A percentile compares a stretch with the other conserved stretches of the same genome.
Conservation (phyloP, 2,329 filamentous ascomycete genomes). For the Fusarium austroafricanum region DNA sequence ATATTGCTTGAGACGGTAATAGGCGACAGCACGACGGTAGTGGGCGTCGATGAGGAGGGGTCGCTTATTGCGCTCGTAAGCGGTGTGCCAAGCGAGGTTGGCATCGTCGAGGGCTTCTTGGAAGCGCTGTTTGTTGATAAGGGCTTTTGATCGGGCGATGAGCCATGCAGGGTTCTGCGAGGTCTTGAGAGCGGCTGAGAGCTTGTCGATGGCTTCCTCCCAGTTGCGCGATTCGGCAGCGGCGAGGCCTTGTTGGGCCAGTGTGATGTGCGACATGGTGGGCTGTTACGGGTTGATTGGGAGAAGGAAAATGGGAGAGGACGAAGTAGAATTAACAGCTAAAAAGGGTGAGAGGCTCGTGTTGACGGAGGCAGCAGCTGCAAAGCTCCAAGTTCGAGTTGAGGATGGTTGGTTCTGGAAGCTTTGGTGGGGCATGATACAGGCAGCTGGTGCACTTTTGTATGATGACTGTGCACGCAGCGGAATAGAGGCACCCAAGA, state of each 20-base stretch:
- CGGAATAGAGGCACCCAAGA: neutral
- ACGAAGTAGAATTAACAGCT: neutral
- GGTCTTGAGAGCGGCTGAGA: conserved; percentile 73
- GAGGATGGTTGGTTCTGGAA: conserved; percentile 48
- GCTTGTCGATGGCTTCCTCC: conserved; percentile 73
- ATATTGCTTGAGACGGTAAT: conserved; percentile 76
- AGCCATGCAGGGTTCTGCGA: conserved; percentile 81
- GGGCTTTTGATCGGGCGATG: conserved; percentile 82
- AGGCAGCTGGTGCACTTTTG: neutral
- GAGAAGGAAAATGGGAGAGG: no score
- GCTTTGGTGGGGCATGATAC: conserved; percentile 46
- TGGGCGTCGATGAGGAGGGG: conserved; percentile 85
- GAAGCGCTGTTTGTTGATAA: conserved; percentile 72
- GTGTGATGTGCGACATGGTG: conserved; percentile 63
- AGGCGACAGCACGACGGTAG: conserved; percentile 79
- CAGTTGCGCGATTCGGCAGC: conserved; percentile 74
- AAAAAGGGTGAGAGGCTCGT: neutral
- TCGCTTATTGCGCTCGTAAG: conserved; percentile 75
- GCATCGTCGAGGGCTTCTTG: conserved; percentile 76
- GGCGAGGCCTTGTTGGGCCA: conserved; percentile 71
- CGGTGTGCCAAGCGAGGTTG: conserved; percentile 71
- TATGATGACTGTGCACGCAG: neutral
- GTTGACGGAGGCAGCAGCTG: neutral
- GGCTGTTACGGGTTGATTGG: neutral
- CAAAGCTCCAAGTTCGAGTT: neutral